Base-by-base conservation (phyloP, 176 grass and related monocot genomes). In the Olyra latifolia region DNA sequence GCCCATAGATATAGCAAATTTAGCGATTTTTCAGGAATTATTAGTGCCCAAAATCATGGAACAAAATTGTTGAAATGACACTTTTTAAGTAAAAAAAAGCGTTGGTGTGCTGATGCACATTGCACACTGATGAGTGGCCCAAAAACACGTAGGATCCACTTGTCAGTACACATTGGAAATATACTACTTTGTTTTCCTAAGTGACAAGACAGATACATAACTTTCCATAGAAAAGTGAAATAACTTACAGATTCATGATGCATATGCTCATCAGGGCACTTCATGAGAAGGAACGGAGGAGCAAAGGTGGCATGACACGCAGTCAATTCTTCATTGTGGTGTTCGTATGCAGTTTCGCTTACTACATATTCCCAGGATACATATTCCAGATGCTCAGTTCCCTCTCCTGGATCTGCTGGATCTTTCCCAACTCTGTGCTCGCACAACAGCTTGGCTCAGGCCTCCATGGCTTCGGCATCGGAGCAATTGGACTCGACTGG, bases 331-430 rank as follows among this genome's bases (percentile, higher is more conserved):
- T 98, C 79, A n/a, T 91, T 41, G 72, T 87, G 62, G 95, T 92
- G 2, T 98, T 98, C 76, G 13, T 78, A 20, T 92, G 89, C 72
- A 94, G 95, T 60, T 98, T 98, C 44, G 86, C 88, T 29, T 98
- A 89, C 65, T 98, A 98, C 43, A 78, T 91, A n/a, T 89, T 98
- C 76, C 95, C 95, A 1, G 95, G 95, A 23, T 94, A 94, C 73
- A 83, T 98, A 20, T 98, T 98, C 72, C 88, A 90, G 83, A 98
- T 98, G 92, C 88, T 98, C 28, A 94, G 90, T 15, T 98, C 95
- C 44, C 83, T 98, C 70, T 98, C 95, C 45, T 94, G 95, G 92
- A 88, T 98, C 58, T 98, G 95, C 10, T 98, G 92, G 92, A 11
- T 93, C 49, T 94, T 98, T 56, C 95, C 90, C 10, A 20, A 73